phyloP scores from a whole-genome alignment of 306 rosid species.

The Corylus heterophylla region DNA sequence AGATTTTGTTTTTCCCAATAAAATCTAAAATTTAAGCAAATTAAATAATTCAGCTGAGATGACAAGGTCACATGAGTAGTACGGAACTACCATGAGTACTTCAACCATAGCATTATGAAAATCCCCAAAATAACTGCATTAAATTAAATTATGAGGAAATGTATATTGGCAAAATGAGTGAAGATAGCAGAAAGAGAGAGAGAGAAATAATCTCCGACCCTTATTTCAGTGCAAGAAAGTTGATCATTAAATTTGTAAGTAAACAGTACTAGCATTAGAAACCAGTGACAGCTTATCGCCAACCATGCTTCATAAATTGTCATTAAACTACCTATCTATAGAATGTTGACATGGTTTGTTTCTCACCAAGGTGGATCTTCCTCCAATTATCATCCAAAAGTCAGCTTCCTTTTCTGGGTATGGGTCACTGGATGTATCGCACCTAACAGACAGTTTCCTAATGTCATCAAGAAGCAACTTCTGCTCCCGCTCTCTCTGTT shows the following conservation, averaged over 20 bases:
- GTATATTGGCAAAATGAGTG: neutral
- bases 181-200: neutral
- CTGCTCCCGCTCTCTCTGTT: constrained; percentile 75
- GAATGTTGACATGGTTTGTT: constrained; percentile 30
- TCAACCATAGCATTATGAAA: neutral
- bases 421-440: constrained; percentile 58
- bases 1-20: neutral
- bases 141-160: neutral
- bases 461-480: constrained; percentile 86
- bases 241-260: neutral
- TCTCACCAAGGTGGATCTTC: constrained; percentile 80
- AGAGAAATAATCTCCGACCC: neutral
- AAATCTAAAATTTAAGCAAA: neutral
- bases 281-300: too few species aligned
- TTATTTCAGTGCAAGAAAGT: neutral
- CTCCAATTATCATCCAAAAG: constrained; percentile 81
- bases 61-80: neutral
- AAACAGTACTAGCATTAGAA: constrained; percentile 24
- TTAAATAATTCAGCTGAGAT: neutral
- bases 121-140: neutral
- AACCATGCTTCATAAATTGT: constrained; percentile 8
- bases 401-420: constrained; percentile 78
- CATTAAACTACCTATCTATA: constrained; percentile 23
- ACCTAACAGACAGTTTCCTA: constrained; percentile 65
- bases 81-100: neutral